Evolutionary conservation across 2,329 filamentous ascomycete species (phyloP).

Genomic region (Geosmithia flava): DNA sequence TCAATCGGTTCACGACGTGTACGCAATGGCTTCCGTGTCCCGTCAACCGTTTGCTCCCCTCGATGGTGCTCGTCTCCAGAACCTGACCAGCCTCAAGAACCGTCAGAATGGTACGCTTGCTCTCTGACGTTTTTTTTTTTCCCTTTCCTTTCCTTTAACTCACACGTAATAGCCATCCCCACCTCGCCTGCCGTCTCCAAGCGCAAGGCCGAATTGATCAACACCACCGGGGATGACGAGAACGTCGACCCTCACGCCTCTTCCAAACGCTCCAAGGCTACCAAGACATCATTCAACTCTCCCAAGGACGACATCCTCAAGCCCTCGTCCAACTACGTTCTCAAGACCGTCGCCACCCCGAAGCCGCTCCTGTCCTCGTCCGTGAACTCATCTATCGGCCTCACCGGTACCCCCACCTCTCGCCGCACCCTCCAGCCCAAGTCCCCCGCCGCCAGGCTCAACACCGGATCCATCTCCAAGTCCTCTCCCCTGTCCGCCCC

Average conservation of each 20-base stretch:
- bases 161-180: constrained; percentile 8
- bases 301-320: constrained; percentile 32
- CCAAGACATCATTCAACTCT: constrained; percentile 19
- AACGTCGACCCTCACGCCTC: constrained; percentile 48
- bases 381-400: constrained; percentile 12
- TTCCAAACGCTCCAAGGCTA: constrained; percentile 46
- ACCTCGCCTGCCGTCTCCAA: constrained; percentile 24
- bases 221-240: constrained; percentile 38
- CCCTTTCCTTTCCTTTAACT: constrained; percentile 6
- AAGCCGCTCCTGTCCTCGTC: constrained; percentile 11
- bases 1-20: too few relatives aligned
- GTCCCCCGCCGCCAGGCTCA: constrained; percentile 35
- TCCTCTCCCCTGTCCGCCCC: constrained; percentile 51
- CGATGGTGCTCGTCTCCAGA: constrained; percentile 56
- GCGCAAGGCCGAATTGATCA: constrained; percentile 43
- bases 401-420: constrained; percentile 17
- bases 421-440: constrained; percentile 38
- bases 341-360: constrained; percentile 25
- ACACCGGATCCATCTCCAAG: constrained; percentile 24
- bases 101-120: constrained; percentile 54
- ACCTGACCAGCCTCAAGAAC: constrained; percentile 65
- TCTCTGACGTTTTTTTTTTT: neutral
- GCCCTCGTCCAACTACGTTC: constrained; percentile 27
- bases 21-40: constrained; percentile 39
- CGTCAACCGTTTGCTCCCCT: constrained; percentile 69